Percentiles rank a stretch among this genome's conserved stretches.
These are phyloP conservation scores for Heterobasidion occidentale DNA, from an alignment of 1,284 basidiomycete genomes.

Conservation along the genomic window DNA sequence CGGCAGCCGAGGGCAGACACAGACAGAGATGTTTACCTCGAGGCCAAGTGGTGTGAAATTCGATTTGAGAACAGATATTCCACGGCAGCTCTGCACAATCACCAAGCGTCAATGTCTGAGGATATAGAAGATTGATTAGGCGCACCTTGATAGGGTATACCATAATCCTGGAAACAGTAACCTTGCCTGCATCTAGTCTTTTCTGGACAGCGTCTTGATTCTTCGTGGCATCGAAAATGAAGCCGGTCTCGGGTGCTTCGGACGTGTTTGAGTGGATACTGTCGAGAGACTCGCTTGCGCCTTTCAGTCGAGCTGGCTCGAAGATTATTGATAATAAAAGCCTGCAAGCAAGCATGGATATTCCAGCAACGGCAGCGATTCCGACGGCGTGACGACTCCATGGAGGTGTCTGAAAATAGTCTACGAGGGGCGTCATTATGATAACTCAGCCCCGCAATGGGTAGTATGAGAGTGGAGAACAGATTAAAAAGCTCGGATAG, in stretches of 20 bases:
- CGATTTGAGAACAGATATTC: slow-evolving; percentile 47
- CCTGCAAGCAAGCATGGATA: not conserved
- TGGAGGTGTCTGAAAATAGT: not conserved
- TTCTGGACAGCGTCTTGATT: slow-evolving; percentile 1
- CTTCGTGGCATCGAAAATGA: not conserved
- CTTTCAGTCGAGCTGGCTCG: not conserved
- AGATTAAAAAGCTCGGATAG: too few relatives aligned
- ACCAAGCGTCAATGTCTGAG: too few relatives aligned
- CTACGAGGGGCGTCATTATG: too few relatives aligned
- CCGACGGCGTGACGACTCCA: not conserved
- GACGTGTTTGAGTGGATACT: not conserved
- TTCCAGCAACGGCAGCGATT: not conserved
- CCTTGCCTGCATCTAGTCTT: not conserved
- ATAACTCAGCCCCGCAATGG: too few relatives aligned
- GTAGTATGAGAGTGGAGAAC: too few relatives aligned
- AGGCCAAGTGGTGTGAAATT: slow-evolving; percentile 56
- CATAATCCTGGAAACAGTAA: slow-evolving; percentile 2
- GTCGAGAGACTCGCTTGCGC: not conserved
- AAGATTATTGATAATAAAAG: not conserved
- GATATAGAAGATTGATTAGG: not conserved
- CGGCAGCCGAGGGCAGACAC: too few relatives aligned
- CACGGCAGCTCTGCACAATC: slow-evolving; percentile 47
- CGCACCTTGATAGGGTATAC: slow-evolving; percentile 54
- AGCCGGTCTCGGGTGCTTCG: not conserved
- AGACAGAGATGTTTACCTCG: slow-evolving; percentile 35